Evolutionary conservation across 2,329 filamentous ascomycete genomes (phyloP).

Genomic region (Exophiala spinifera): DNA sequence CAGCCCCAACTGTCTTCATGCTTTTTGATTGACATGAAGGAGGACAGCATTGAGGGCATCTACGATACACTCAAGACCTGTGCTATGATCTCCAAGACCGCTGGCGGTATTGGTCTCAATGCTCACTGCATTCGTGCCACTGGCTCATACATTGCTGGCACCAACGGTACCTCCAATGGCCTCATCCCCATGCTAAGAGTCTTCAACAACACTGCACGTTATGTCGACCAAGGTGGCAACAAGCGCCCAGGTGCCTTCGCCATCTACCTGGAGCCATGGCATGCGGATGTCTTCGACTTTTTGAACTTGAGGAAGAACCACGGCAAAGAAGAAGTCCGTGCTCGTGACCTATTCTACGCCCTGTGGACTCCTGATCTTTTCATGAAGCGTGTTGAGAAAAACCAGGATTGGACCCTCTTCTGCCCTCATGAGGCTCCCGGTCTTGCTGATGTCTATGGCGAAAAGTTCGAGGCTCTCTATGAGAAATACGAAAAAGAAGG

Average conservation of each 20-base stretch:
- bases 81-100: slow-evolving; percentile 99
- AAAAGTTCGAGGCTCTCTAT: slow-evolving; percentile 94
- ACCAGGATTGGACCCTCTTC: slow-evolving; percentile 95
- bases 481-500: slow-evolving; percentile 84
- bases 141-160: slow-evolving; percentile 95
- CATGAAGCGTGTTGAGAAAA: slow-evolving; percentile 99
- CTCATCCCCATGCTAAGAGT: slow-evolving; percentile 97
- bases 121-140: slow-evolving; percentile 95
- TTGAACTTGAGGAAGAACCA: slow-evolving; percentile 98
- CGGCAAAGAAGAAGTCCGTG: slow-evolving; percentile 95
- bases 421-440: slow-evolving; percentile 96
- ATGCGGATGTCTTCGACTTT: slow-evolving; percentile 95
- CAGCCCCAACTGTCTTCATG: slow-evolving; percentile 93
- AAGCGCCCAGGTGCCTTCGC: slow-evolving; percentile 98
- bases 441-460: slow-evolving; percentile 92
- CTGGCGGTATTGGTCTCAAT: slow-evolving; percentile 95
- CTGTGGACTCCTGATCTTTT: slow-evolving; percentile 98
- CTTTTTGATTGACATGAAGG: slow-evolving; percentile 99
- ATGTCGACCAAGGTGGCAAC: slow-evolving; percentile 98
- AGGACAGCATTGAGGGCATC: slow-evolving; percentile 98
- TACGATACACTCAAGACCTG: slow-evolving; percentile 99
- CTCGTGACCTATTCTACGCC: slow-evolving; percentile 94
- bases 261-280: slow-evolving; percentile 99
- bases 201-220: slow-evolving; percentile 98
- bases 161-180: slow-evolving; percentile 96